Conservation (phyloP, 768 basidiomycete species). For the Mycena galopus region DNA sequence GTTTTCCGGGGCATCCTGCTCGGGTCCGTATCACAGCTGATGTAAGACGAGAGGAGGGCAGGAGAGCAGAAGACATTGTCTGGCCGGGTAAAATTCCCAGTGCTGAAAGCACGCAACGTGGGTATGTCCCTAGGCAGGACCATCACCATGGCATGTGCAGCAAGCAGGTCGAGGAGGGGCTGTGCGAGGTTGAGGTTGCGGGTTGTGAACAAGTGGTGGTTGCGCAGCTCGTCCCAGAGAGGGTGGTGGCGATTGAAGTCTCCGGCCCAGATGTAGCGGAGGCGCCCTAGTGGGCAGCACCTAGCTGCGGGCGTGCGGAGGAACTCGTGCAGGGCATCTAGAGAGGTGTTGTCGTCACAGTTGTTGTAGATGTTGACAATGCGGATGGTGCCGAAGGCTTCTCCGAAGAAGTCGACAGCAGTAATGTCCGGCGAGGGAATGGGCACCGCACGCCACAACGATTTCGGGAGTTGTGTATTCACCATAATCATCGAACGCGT, state of each 20-base stretch:
- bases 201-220: constrained; percentile 50
- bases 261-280: too few species aligned
- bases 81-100: constrained; percentile 51
- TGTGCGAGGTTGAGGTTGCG: constrained; percentile 38
- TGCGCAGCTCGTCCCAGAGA: constrained; percentile 28
- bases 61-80: constrained; percentile 59
- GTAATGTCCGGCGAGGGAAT: constrained; percentile 34
- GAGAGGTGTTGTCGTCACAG: constrained; percentile 20
- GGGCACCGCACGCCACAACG: background rate
- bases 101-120: background rate
- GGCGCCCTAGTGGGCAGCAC: constrained; percentile 45
- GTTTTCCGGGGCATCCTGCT: constrained; percentile 36
- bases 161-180: constrained; percentile 27
- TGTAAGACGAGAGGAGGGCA: constrained; percentile 31
- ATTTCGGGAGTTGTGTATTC: background rate
- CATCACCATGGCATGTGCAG: background rate
- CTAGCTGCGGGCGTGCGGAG: background rate
- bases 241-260: too few species aligned
- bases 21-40: constrained; percentile 44
- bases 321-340: constrained; percentile 4
- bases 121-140: background rate
- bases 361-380: constrained; percentile 46
- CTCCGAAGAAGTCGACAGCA: constrained; percentile 40
- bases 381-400: too few species aligned
- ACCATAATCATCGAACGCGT: constrained; percentile 20